These are phyloP conservation scores for Buddleja alternifolia DNA, from an alignment of 257 asterid species.

Conservation along the genomic window DNA sequence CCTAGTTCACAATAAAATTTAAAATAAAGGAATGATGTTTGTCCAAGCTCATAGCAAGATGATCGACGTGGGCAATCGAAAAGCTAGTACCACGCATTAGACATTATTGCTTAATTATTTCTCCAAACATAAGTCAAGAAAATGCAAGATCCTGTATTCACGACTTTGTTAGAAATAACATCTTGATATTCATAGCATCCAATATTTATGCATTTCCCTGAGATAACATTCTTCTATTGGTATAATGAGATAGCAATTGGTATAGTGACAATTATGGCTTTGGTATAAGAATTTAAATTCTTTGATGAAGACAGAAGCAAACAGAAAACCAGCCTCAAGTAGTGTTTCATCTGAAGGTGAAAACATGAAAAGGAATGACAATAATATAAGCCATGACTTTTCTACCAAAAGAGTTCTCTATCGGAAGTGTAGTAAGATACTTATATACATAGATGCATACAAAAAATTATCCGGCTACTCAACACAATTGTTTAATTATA, in stretches of 20 bases:
- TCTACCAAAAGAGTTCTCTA: not conserved
- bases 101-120: not conserved
- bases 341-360: slow-evolving; percentile 4
- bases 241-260: not conserved
- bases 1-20: not conserved
- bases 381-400: not conserved
- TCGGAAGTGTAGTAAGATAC: not conserved
- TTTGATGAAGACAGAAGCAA: slow-evolving; percentile 13
- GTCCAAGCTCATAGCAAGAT: slow-evolving; percentile 7
- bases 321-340: not conserved
- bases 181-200: not conserved
- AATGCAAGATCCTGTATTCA: slow-evolving; percentile 5
- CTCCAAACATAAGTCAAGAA: not conserved
- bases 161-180: not conserved
- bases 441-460: not conserved
- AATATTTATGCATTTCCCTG: slow-evolving; percentile 7
- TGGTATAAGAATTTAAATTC: not conserved
- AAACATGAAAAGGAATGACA: not conserved
- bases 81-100: not conserved
- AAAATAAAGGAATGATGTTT: not conserved
- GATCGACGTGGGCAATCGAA: not conserved
- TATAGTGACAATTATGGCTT: not conserved
- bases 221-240: slow-evolving; percentile 1
- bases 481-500: not conserved
- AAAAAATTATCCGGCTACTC: not conserved